Conservation (phyloP, 495 filamentous ascomycete species). For the Talaromyces thailandensis region DNA sequence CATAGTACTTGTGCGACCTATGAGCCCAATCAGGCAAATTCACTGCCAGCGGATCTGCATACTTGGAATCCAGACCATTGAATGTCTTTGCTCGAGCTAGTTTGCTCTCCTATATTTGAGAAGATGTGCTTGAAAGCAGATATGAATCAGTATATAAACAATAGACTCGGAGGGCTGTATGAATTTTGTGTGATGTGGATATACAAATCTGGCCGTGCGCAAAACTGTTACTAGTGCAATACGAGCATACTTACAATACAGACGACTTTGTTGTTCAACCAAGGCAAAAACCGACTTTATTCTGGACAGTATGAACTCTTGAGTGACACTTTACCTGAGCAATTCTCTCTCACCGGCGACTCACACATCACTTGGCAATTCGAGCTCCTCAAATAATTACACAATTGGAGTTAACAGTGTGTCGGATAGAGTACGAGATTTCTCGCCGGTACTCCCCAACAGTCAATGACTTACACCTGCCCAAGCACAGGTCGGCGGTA, state of each 20-base stretch:
- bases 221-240: not conserved
- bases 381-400: not conserved
- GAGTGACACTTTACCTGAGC: not conserved
- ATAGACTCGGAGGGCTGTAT: not conserved
- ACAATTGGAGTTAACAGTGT: not conserved
- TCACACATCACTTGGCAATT: not conserved
- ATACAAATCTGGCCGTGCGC: not conserved
- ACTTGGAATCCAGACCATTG: not conserved
- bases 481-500: not conserved
- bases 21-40: not conserved
- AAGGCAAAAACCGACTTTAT: not conserved
- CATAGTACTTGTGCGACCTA: not conserved
- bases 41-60: not conserved
- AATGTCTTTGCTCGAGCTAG: not conserved
- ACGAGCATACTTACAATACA: not conserved
- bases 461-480: not conserved
- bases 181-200: not conserved
- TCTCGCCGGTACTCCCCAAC: not conserved
- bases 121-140: not conserved
- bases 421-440: not conserved
- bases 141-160: not conserved
- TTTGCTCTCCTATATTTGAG: not conserved
- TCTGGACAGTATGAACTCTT: not conserved
- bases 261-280: not conserved
- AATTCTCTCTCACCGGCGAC: not conserved